Percentiles rank a stretch among this genome's conserved stretches.
Conservation (phyloP, 2,329 filamentous ascomycete genomes). For the Aureobasidium sp. region DNA sequence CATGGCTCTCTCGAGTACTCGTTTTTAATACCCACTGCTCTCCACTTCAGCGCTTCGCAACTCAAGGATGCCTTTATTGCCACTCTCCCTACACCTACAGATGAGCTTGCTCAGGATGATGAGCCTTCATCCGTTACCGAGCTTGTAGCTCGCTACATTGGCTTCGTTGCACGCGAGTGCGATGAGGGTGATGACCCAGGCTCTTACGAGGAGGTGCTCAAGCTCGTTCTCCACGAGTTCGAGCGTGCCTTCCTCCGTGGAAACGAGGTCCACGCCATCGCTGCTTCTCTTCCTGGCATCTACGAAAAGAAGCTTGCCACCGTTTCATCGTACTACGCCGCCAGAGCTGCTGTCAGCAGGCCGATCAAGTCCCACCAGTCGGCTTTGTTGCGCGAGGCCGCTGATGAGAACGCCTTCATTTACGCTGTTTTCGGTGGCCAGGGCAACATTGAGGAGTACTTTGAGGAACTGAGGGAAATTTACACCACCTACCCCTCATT, state of each 20-base stretch:
- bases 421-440: conserved; percentile 96
- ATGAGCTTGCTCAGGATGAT: conserved; percentile 95
- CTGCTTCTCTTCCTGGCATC: conserved; percentile 79
- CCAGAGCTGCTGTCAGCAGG: conserved; percentile 73
- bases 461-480: conserved; percentile 89
- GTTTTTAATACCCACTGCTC: conserved; percentile 86
- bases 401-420: conserved; percentile 73
- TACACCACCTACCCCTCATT: conserved; percentile 89
- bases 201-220: conserved; percentile 86
- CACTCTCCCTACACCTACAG: conserved; percentile 81
- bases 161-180: conserved; percentile 79
- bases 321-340: conserved; percentile 85
- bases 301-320: conserved; percentile 86
- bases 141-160: conserved; percentile 87
- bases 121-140: conserved; percentile 95
- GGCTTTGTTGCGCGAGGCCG: conserved; percentile 79
- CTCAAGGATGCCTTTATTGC: conserved; percentile 84
- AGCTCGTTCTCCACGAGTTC: conserved; percentile 89
- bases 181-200: conserved; percentile 90
- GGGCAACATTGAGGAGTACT: conserved; percentile 99
- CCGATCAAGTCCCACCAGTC: conserved; percentile 90
- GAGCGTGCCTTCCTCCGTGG: conserved; percentile 90
- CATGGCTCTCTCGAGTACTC: conserved; percentile 96
- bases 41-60: conserved; percentile 94
- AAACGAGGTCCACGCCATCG: conserved; percentile 92